Evolutionary conservation across 2,329 filamentous ascomycete species (phyloP).

Genomic region (Paecilomyces dactylethromorphus): DNA sequence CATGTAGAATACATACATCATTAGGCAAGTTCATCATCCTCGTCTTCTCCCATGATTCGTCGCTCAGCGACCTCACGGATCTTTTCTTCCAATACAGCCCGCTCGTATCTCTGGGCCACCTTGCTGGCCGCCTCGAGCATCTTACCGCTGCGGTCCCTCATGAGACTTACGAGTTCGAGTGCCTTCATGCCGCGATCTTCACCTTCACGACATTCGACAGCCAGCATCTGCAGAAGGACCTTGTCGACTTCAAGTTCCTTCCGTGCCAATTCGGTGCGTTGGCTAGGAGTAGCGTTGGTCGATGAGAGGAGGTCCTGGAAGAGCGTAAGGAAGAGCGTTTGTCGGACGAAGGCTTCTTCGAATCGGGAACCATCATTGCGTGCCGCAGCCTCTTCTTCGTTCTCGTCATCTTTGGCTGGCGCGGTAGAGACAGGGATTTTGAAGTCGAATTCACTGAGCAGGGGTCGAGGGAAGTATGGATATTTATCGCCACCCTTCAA

Average conservation of each 20-base stretch:
- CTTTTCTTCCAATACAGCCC: constrained; percentile 77
- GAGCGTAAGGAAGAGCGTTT: constrained; percentile 65
- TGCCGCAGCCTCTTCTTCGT: constrained; percentile 30
- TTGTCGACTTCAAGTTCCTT: constrained; percentile 86
- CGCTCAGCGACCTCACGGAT: constrained; percentile 78
- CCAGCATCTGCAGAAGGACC: constrained; percentile 79
- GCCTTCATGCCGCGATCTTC: constrained; percentile 94
- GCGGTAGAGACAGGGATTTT: constrained; percentile 67
- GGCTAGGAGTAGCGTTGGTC: constrained; percentile 57
- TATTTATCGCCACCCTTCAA: constrained; percentile 91
- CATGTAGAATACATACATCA: constrained; percentile 3
- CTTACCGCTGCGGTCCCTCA: constrained; percentile 75
- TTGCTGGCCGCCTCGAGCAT: constrained; percentile 90
- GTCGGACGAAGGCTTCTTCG: constrained; percentile 75
- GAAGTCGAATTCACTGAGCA: constrained; percentile 92
- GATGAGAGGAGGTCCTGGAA: constrained; percentile 67
- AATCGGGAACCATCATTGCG: constrained; percentile 45
- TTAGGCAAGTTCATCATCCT: constrained; percentile 42
- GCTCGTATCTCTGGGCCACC: constrained; percentile 78
- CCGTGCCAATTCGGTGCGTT: constrained; percentile 60
- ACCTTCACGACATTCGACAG: constrained; percentile 81
- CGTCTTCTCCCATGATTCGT: constrained; percentile 55
- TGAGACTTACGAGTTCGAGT: constrained; percentile 78
- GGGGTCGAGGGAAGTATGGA: constrained; percentile 82
- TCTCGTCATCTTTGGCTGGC: constrained; percentile 32